Evolutionary conservation across 331 rosid species (phyloP), one percentile per base, ranked within the genome.

Genomic region (Rhamnella rubrinervis): DNA sequence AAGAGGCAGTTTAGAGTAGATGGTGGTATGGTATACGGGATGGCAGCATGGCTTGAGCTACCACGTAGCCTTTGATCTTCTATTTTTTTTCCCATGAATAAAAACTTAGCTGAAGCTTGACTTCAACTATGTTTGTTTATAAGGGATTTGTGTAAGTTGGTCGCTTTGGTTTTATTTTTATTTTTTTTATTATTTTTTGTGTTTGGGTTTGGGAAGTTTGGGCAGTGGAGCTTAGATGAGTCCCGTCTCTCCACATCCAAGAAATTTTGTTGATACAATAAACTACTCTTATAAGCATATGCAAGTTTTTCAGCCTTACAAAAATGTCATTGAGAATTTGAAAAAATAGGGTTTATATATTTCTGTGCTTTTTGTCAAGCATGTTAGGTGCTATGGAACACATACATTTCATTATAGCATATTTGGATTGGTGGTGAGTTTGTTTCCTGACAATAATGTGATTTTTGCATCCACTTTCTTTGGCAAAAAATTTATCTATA

Each of bases 11-110:
- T 76, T 75, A 78, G 73, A 75, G 68, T 79, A 85, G 83, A 72
- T 80, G 76, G 80, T 84, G 84, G 77, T 61, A 68, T 78, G 82
- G 86, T 80, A 77, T 72, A 63, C 70, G 82, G 64, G 65, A 19
- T 74, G 58, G 63, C 67, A 63, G 85, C 65, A 73, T 75, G 76
- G 84, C 71, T 41, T 49, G n/a, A 51, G 55, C 62, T 19, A 21
- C 46, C 41, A 17, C 39, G 8, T 44, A 55, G 77, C 77, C 66
- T 41, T 31, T 72, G 71, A 67, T 76, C 77, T 74, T 76, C 77
- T 76, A 70, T 68, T 40, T 50, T 16, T 16, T 25, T 39, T 39
- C 55, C 52, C 20, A 25, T 7, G 23, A 62, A 80, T 82, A 75
- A 78, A 78, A 80, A 49, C 68, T 37, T 47, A 44, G 60, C 35